Conservation (phyloP, 192 early-diverging fungal genomes). For the Entomortierella chlamydospora region DNA sequence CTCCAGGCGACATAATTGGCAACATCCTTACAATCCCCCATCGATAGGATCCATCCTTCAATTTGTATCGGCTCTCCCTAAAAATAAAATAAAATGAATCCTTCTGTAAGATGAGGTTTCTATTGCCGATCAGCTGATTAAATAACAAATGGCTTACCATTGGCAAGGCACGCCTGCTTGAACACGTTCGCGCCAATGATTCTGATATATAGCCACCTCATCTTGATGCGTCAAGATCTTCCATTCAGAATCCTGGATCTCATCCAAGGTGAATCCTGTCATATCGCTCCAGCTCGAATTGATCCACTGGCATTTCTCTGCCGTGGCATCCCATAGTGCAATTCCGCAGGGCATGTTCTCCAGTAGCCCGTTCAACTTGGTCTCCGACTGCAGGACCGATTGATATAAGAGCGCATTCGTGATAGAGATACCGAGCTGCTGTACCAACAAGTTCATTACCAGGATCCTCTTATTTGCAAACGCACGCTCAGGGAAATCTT, state of each 20-base stretch:
- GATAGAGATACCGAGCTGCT: constrained; percentile 64
- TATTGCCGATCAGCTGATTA: neutral
- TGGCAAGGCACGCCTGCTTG: constrained; percentile 38
- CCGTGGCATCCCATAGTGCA: constrained; percentile 48
- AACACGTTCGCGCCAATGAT: constrained; percentile 47
- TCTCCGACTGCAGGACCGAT: constrained; percentile 53
- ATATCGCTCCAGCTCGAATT: constrained; percentile 53
- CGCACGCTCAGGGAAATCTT: constrained; percentile 61
- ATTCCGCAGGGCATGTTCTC: constrained; percentile 55
- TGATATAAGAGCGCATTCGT: constrained; percentile 63
- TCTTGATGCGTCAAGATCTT: constrained; percentile 28
- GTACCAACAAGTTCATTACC: constrained; percentile 60
- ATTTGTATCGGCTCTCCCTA: constrained; percentile 50
- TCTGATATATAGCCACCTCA: constrained; percentile 26
- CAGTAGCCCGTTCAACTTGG: constrained; percentile 43
- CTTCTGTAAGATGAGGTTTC: neutral
- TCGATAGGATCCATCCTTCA: constrained; percentile 37
- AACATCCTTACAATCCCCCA: constrained; percentile 48
- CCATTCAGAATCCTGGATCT: constrained; percentile 45
- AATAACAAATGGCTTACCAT: constrained; percentile 14
- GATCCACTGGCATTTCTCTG: constrained; percentile 41
- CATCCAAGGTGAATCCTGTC: constrained; percentile 42
- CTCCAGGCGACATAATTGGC: constrained; percentile 31
- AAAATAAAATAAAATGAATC: neutral
- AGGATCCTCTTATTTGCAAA: constrained; percentile 55